These are phyloP conservation scores for Neurospora sp. DNA, from an alignment of 495 filamentous ascomycete genomes.

Conservation along the genomic window DNA sequence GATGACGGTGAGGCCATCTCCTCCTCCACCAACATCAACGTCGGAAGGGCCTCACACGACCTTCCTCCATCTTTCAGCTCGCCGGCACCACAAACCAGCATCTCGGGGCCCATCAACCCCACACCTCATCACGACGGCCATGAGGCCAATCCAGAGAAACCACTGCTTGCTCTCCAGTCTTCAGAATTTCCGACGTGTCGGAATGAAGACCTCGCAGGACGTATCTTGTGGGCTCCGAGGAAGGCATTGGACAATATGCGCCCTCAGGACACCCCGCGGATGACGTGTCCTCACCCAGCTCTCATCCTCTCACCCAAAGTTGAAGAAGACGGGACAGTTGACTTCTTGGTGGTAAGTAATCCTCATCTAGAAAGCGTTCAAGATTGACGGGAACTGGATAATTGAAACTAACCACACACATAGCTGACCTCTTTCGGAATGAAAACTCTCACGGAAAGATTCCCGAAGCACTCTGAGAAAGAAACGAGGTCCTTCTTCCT, in stretches of 20 bases:
- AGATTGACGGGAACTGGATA: neutral
- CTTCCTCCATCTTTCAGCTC: neutral
- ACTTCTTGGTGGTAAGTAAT: neutral
- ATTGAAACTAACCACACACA: neutral
- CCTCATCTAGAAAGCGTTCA: neutral
- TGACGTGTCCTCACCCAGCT: neutral
- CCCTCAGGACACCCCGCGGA: too few species aligned
- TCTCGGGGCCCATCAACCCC: neutral
- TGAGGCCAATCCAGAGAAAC: neutral
- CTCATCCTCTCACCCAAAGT: neutral
- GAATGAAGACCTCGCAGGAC: neutral
- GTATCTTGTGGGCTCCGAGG: neutral
- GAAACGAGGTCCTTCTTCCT: neutral
- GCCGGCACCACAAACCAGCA: neutral
- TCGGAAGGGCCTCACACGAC: neutral
- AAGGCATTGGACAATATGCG: too few species aligned
- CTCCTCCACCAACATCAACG: too few species aligned
- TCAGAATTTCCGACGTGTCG: neutral
- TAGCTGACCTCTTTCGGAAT: neutral
- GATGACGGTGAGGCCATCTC: too few species aligned
- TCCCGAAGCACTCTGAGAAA: too few species aligned
- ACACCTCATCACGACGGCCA: neutral
- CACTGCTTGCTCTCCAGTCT: neutral
- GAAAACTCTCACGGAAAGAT: too few species aligned
- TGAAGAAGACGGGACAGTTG: neutral